A percentile compares a stretch with the other conserved stretches of the same genome.
Evolutionary conservation across 306 rosid species (phyloP).

Genomic region (Glycyrrhiza uralensis): DNA sequence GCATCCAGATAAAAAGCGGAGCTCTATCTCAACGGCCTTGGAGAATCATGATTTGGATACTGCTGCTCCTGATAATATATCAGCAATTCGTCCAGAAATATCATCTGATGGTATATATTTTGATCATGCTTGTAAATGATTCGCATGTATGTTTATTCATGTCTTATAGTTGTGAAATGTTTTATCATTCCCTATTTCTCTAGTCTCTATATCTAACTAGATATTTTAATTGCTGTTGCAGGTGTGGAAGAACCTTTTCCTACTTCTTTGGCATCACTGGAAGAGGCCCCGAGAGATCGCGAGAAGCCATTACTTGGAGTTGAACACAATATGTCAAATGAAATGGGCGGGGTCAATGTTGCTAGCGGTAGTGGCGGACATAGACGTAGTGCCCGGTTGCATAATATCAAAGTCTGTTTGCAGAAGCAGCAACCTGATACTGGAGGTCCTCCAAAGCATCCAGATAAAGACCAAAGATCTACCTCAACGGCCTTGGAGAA

Average conservation of each 20-base stretch:
- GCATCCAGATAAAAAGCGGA: too few relatives aligned
- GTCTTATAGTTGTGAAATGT: not conserved
- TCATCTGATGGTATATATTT: not conserved
- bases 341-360: not conserved
- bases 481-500: slow-evolving; percentile 15
- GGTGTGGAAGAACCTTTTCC: not conserved
- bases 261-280: not conserved
- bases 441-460: slow-evolving; percentile 15
- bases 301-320: not conserved
- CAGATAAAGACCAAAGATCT: slow-evolving; percentile 11
- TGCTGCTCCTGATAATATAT: slow-evolving; percentile 7
- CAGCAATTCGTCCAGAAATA: not conserved
- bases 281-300: not conserved
- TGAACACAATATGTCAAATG: not conserved
- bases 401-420: not conserved
- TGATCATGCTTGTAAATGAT: not conserved
- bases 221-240: not conserved
- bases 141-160: not conserved
- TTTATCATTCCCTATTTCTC: not conserved
- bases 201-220: not conserved
- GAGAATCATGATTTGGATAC: slow-evolving; percentile 17
- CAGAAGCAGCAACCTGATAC: slow-evolving; percentile 18
- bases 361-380: not conserved
- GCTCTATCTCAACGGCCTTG: too few relatives aligned
- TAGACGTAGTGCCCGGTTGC: slow-evolving; percentile 19